phyloP scores from a whole-genome alignment of 495 filamentous ascomycete genomes.

The Copromyces sp. region DNA sequence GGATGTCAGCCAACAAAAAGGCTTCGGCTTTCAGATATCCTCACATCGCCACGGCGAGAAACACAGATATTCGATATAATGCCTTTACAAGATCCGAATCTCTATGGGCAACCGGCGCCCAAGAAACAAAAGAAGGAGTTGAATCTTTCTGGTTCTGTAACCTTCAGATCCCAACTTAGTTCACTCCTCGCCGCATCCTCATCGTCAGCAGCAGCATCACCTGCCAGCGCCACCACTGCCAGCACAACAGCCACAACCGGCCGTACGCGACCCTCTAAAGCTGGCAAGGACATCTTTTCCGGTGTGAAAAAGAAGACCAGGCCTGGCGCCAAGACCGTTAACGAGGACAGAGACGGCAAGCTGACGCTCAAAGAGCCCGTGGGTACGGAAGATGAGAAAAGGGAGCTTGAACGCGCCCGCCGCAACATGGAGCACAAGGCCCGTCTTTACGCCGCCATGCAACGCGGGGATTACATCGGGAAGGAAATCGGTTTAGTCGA shows the following conservation, averaged over 20 bases:
- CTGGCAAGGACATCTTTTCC: slow-evolving; percentile 59
- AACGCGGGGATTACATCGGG: slow-evolving; percentile 55
- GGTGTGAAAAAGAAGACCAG: slow-evolving; percentile 58
- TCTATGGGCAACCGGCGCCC: slow-evolving; percentile 67
- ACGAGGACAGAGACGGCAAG: slow-evolving; percentile 16
- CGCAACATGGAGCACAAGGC: slow-evolving; percentile 81
- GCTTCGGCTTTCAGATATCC: background rate
- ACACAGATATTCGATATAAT: slow-evolving; percentile 21
- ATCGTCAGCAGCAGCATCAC: slow-evolving; percentile 12
- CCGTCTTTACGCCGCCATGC: slow-evolving; percentile 72
- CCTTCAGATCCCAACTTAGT: slow-evolving; percentile 69
- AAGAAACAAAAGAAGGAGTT: slow-evolving; percentile 51
- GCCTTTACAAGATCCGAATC: slow-evolving; percentile 44
- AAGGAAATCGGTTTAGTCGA: slow-evolving; percentile 61
- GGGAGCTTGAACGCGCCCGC: slow-evolving; percentile 48
- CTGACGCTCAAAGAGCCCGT: slow-evolving; percentile 32
- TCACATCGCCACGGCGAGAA: background rate
- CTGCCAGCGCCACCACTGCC: slow-evolving; percentile 2
- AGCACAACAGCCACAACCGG: slow-evolving; percentile 31
- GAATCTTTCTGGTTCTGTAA: slow-evolving; percentile 61
- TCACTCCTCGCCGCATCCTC: slow-evolving; percentile 53
- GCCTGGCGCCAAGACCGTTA: slow-evolving; percentile 22
- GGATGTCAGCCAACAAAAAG: background rate
- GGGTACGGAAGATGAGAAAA: slow-evolving; percentile 35
- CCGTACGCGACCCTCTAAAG: slow-evolving; percentile 56